A percentile compares a stretch with the other conserved stretches of the same genome.
These are phyloP conservation scores for Blastocystis sp. DNA, from an alignment of 352 stramenopile species.

Conservation along the genomic window DNA sequence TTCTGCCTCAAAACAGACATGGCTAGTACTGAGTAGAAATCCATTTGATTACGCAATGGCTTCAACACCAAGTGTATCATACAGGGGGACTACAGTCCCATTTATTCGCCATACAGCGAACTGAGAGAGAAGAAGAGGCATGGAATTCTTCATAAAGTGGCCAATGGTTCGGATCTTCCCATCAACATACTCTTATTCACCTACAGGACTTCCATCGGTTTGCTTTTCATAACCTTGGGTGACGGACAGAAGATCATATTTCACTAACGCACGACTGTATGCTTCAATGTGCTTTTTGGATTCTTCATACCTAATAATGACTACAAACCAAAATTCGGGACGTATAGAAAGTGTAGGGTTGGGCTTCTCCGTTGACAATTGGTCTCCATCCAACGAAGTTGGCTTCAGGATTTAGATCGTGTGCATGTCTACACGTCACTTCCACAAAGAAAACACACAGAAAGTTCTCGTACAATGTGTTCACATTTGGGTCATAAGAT, in stretches of 20 bases:
- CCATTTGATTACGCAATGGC: conserved; percentile 71
- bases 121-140: conserved; percentile 88
- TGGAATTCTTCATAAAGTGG: conserved; percentile 92
- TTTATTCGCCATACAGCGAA: conserved; percentile 69
- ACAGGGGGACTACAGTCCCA: conserved; percentile 73
- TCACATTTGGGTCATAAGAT: conserved; percentile 38
- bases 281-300: conserved; percentile 11
- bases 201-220: conserved; percentile 27
- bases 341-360: conserved; percentile 47
- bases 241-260: conserved; percentile 28
- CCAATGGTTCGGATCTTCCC: conserved; percentile 77
- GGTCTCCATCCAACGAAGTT: conserved; percentile 61
- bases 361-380: conserved; percentile 42
- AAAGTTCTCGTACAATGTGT: conserved; percentile 47
- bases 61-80: conserved; percentile 78
- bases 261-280: conserved; percentile 42
- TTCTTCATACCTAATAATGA: conserved; percentile 21
- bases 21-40: conserved; percentile 63
- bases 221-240: conserved; percentile 44
- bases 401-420: conserved; percentile 15
- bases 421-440: neutral
- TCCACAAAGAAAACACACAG: neutral
- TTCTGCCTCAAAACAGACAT: conserved; percentile 78
- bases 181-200: neutral
- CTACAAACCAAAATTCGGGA: neutral